Evolutionary conservation across 768 basidiomycete genomes (phyloP), one percentile per base, ranked within the genome.

Genomic region (Lentinus tigrinus): DNA sequence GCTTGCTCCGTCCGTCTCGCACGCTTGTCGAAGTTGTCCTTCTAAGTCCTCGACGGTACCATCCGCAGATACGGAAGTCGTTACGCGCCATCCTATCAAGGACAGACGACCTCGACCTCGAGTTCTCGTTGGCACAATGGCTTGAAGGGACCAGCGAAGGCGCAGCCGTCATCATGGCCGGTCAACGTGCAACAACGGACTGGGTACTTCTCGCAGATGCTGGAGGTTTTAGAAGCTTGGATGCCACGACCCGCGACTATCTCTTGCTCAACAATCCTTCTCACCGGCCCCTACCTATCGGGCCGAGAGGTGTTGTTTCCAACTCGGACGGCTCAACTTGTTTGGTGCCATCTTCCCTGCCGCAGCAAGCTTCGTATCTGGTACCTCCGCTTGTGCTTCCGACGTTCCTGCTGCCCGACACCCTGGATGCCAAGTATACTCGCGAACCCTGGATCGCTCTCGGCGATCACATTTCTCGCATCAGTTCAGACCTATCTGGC

Each of bases 331-430:
- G 50, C 19, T 19, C 43, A 31, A 13, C 21, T 24, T 67, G 65
- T 48, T 21, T 78, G 42, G 51, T 60, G n/a, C 67, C 74, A 5
- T 69, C 72, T 9, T 64, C 66, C 0, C 57, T 60, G 8, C 65
- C 72, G 21, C 75, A 74, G 28, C 67, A 76, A 24, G 84, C 81
- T 3, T 67, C 73, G 3, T 84, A 81, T 67, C 72, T 90, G 2
- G 65, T 82, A 3, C 89, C 89, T 16, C 88, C 88, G 2, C 84
- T 89, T 59, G 72, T 85, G 6, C 61, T 81, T 28, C 80, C 80
- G 10, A 58, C 70, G 1, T 52, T 67, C 19, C 65, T 63, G 31
- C 60, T 67, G 46, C 70, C 64, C 39, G 19, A 24, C 9, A 51
- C 23, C 39, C 69, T 46, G 61, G 69, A 38, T 17, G 31, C 44